phyloP scores from a whole-genome alignment of 352 stramenopile species.

The Globisporangium rhizosaccharum region DNA sequence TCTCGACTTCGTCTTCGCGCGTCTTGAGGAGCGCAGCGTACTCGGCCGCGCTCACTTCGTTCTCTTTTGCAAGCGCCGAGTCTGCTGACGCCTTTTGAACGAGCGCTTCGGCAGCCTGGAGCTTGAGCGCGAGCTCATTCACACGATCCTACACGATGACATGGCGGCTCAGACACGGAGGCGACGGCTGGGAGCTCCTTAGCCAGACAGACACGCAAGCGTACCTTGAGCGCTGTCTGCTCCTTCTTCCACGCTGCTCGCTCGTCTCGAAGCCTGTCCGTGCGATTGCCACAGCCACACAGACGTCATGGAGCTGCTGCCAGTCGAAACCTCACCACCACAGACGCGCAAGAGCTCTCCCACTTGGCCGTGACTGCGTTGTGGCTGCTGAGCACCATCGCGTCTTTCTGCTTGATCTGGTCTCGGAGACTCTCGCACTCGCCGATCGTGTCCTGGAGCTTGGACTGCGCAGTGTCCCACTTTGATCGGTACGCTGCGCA shows the following conservation, averaged over 20 bases:
- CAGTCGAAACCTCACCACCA: not conserved
- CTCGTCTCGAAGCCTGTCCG: constrained; percentile 48
- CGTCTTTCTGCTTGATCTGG: constrained; percentile 72
- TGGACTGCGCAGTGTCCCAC: constrained; percentile 51
- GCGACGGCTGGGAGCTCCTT: not conserved
- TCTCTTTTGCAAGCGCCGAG: constrained; percentile 15
- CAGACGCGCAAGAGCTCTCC: not conserved
- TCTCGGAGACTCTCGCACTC: constrained; percentile 59
- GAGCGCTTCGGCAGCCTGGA: constrained; percentile 44
- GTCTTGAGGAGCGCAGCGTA: constrained; percentile 28
- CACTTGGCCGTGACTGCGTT: constrained; percentile 51
- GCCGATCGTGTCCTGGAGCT: constrained; percentile 39
- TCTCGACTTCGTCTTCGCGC: constrained; percentile 45
- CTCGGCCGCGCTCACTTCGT: constrained; percentile 15
- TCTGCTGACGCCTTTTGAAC: constrained; percentile 23
- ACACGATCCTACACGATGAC: constrained; percentile 26
- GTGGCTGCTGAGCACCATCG: constrained; percentile 56
- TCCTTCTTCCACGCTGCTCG: constrained; percentile 44
- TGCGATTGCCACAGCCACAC: not conserved
- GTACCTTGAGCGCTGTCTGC: constrained; percentile 39
- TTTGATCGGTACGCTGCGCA: constrained; percentile 40
- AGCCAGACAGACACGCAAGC: not conserved
- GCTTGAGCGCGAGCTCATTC: constrained; percentile 45
- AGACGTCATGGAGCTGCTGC: not conserved
- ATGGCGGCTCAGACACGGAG: not conserved